Conservation (phyloP, 75 land plant species). For the Picea sitchensis region DNA sequence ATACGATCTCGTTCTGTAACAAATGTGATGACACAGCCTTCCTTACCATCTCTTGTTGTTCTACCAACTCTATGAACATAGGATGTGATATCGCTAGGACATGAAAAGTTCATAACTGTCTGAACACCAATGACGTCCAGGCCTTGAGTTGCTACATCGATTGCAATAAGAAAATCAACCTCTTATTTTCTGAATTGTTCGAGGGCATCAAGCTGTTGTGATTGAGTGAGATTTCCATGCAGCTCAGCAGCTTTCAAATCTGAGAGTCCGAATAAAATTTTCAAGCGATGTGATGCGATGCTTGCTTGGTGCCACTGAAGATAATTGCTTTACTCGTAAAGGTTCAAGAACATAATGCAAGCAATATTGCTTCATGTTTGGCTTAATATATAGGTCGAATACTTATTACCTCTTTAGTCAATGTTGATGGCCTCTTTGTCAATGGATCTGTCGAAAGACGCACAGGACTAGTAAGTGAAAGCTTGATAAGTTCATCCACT, state of each 20-base stretch:
- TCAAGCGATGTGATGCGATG: slow-evolving; percentile 89
- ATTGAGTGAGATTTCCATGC: slow-evolving; percentile 96
- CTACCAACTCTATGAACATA: slow-evolving; percentile 98
- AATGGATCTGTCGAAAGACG: slow-evolving; percentile 94
- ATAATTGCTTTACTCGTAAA: slow-evolving; percentile 84
- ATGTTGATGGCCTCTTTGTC: slow-evolving; percentile 69
- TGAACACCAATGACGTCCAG: no score
- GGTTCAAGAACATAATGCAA: slow-evolving; percentile 77
- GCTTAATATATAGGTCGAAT: slow-evolving; percentile 79
- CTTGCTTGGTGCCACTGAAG: slow-evolving; percentile 95
- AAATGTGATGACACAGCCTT: slow-evolving; percentile 97
- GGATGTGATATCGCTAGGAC: no score
- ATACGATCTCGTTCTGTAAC: slow-evolving; percentile 85
- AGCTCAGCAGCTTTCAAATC: no score
- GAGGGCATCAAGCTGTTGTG: slow-evolving; percentile 77
- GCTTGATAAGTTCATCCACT: slow-evolving; percentile 78
- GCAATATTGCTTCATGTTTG: slow-evolving; percentile 87
- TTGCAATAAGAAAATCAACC: no score
- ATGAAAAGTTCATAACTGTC: no score
- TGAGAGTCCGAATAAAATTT: slow-evolving; percentile 95
- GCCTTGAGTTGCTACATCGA: no score
- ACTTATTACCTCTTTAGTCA: slow-evolving; percentile 87
- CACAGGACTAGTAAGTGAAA: slow-evolving; percentile 76
- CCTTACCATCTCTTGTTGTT: slow-evolving; percentile 94
- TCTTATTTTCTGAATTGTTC: no score